Evolutionary conservation across 2,329 filamentous ascomycete genomes (phyloP).

Genomic region (Xylaria sp.): DNA sequence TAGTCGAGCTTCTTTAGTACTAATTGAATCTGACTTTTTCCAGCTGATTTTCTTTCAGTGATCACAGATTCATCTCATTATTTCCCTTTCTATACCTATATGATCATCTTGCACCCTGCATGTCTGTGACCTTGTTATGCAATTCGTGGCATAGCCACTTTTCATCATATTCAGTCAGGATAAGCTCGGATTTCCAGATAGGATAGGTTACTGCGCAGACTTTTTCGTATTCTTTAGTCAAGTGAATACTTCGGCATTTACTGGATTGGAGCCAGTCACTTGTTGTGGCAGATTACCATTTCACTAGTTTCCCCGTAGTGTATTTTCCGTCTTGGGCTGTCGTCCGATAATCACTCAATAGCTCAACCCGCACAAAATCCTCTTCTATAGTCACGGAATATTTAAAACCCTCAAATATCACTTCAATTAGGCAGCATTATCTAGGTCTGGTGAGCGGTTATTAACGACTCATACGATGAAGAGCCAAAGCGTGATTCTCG

Average conservation of each 20-base stretch:
- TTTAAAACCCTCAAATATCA: no score
- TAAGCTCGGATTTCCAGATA: background rate
- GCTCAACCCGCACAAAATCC: background rate
- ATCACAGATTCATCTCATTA: no score
- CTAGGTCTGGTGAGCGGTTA: background rate
- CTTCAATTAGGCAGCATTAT: background rate
- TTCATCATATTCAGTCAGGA: no score
- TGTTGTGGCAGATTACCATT: background rate
- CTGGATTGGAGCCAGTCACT: background rate
- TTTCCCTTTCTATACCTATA: no score
- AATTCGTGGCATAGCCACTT: no score
- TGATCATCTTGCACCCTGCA: no score
- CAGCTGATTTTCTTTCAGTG: no score
- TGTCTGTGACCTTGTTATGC: no score
- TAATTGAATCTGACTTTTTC: no score
- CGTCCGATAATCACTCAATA: background rate
- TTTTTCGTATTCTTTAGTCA: background rate
- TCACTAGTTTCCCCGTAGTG: background rate
- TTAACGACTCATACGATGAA: conserved; percentile 10
- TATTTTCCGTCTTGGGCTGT: background rate
- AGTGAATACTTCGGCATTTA: background rate
- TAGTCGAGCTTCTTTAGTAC: no score
- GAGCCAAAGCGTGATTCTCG: conserved; percentile 1
- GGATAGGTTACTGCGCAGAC: no score
- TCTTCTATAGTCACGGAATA: background rate